Evolutionary conservation across 768 basidiomycete species (phyloP).

Genomic region (Hortiboletus campestris): DNA sequence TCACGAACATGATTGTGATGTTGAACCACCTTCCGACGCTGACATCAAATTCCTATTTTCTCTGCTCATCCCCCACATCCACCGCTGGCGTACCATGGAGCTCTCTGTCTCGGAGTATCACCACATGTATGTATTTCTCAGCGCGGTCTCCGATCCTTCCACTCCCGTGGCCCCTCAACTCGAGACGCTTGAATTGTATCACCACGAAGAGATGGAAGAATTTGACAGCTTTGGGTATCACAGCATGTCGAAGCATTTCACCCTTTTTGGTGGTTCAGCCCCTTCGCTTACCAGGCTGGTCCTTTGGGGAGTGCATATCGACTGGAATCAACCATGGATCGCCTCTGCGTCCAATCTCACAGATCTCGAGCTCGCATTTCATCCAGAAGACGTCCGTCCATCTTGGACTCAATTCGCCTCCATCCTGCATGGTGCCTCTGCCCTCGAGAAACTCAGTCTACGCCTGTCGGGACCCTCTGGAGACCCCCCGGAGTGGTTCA

Average conservation of each 20-base stretch:
- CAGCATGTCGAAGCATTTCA: conserved; percentile 36
- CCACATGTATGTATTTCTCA: conserved; percentile 47
- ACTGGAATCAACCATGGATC: conserved; percentile 52
- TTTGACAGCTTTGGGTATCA: conserved; percentile 8
- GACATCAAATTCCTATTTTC: conserved; percentile 29
- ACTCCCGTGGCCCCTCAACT: conserved; percentile 53
- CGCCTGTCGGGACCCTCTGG: conserved; percentile 57
- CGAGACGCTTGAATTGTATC: conserved; percentile 51
- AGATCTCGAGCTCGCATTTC: conserved; percentile 62
- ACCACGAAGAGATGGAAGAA: conserved; percentile 45
- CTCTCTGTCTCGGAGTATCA: conserved; percentile 45
- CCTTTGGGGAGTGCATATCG: conserved; percentile 71
- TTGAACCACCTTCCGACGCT: conserved; percentile 16
- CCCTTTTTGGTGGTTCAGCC: conserved; percentile 50
- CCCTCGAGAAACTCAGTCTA: conserved; percentile 52
- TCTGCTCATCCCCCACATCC: conserved; percentile 50
- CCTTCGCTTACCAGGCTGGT: conserved; percentile 49
- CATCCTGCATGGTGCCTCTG: conserved; percentile 53
- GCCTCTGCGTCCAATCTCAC: conserved; percentile 31
- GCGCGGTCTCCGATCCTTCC: conserved; percentile 36
- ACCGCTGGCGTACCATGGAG: conserved; percentile 52
- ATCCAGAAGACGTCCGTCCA: conserved; percentile 62
- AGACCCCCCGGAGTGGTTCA: conserved; percentile 36
- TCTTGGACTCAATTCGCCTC: conserved; percentile 50
- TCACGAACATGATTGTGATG: conserved; percentile 14